These are phyloP conservation scores for Penicillium sp. DNA, from an alignment of 2,329 filamentous ascomycete species.

Conservation along the genomic window DNA sequence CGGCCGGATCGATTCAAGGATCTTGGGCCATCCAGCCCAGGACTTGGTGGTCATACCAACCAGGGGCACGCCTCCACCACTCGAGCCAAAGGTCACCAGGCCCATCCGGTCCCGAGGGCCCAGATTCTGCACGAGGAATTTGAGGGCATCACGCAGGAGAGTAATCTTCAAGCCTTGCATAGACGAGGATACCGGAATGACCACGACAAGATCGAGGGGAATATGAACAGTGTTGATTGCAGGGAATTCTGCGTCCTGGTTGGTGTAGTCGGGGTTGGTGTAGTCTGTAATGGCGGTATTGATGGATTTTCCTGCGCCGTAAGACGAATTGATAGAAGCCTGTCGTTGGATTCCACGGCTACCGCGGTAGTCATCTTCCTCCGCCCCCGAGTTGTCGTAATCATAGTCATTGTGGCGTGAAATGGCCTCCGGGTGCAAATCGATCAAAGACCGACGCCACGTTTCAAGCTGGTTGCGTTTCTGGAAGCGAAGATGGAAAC, in stretches of 20 bases:
- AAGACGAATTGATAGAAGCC: constrained; percentile 79
- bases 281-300: constrained; percentile 93
- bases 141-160: constrained; percentile 83
- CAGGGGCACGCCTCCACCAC: constrained; percentile 85
- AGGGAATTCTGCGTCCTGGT: constrained; percentile 53
- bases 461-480: constrained; percentile 76
- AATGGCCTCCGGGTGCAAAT: constrained; percentile 69
- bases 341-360: constrained; percentile 61
- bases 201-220: constrained; percentile 90
- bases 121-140: constrained; percentile 85
- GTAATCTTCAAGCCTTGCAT: constrained; percentile 99
- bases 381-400: constrained; percentile 73
- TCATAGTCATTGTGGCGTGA: constrained; percentile 75
- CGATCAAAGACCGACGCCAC: constrained; percentile 84
- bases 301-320: constrained; percentile 76
- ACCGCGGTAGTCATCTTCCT: constrained; percentile 79
- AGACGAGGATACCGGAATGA: constrained; percentile 94
- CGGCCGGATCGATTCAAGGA: constrained; percentile 83
- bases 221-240: constrained; percentile 77
- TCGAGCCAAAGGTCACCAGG: constrained; percentile 93
- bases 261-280: constrained; percentile 80
- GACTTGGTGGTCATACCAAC: constrained; percentile 98
- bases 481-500: constrained; percentile 89
- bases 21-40: constrained; percentile 87
- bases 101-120: constrained; percentile 96